These are phyloP conservation scores for Discostella stelligeroides DNA, from an alignment of 108 stramenopile genomes.

Conservation along the genomic window DNA sequence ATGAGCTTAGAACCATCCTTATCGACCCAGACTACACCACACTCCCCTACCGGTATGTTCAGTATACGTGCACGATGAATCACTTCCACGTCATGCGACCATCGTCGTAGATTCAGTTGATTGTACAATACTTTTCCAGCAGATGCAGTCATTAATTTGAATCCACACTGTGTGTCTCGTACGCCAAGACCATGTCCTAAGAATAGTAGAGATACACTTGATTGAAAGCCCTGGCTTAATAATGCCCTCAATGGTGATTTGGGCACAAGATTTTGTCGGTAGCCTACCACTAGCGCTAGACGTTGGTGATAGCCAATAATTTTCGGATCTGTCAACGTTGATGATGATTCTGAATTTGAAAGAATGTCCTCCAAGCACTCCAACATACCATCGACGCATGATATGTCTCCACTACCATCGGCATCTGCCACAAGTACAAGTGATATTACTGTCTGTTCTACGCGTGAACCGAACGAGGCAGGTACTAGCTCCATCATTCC, in stretches of 20 bases:
- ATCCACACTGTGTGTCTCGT: constrained; percentile 80
- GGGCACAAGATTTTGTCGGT: constrained; percentile 6
- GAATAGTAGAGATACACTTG: constrained; percentile 32
- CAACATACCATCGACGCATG: constrained; percentile 59
- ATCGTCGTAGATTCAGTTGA: constrained; percentile 63
- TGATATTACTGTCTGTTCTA: neutral
- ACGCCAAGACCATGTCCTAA: constrained; percentile 36
- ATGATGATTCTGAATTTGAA: neutral
- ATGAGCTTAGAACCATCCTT: constrained; percentile 84
- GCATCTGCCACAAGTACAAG: constrained; percentile 72
- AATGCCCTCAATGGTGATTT: constrained; percentile 32
- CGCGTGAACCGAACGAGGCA: neutral
- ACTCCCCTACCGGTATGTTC: constrained; percentile 54
- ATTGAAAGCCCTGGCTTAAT: constrained; percentile 40
- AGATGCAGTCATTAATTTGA: constrained; percentile 70
- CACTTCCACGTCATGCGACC: constrained; percentile 88
- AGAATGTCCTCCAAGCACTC: constrained; percentile 32
- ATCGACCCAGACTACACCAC: constrained; percentile 66
- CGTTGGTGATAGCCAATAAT: neutral
- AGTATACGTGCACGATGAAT: constrained; percentile 58
- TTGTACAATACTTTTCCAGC: constrained; percentile 54
- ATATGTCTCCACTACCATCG: constrained; percentile 78
- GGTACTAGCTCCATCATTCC: constrained; percentile 52
- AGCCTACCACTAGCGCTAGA: constrained; percentile 32
- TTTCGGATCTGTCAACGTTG: neutral